Base-by-base conservation (phyloP, 1,139 yeast genomes). In the Saccharomycopsis hybrid region DNA sequence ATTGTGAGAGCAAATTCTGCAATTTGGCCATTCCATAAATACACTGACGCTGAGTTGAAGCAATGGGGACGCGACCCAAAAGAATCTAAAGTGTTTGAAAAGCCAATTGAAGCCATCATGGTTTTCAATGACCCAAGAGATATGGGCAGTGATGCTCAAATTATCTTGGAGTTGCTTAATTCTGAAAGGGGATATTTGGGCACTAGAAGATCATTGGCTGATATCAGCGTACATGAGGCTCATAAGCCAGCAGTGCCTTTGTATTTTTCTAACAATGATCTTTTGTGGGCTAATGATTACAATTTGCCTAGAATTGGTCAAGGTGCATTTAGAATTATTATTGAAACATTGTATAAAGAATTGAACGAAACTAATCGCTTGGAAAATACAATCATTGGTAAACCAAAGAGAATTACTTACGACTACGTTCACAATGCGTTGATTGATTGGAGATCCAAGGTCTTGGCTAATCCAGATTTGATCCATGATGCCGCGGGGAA, bases 41-140 rank as follows among this genome's bases (percentile, higher is more conserved):
- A 67, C 62, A 66, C 76, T 0, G 53, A 58, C 2, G 70, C 70
- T 4, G 82, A 84, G 52, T 60, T 84, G 11, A 63, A 65, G 13
- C 58, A 68, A 30, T 74, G 71, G 64, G 79, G 84, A 0, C 50
- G 61, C 33, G 60, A 60, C 33, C 62, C 63, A 4, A 41, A 50
- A 4, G 46, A 40, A 2, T 55, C 62, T 27, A 57, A 59, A 41
- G 54, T 63, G 18, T 50, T 53, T 32, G 65, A 65, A 2, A 69
- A 70, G 48, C 78, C 79, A 11, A 73, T 89, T 41, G 95, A 88
- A 57, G 94, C 94, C 0, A 73, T 92, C 1, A 68, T 92, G 56
- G 90, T 89, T 42, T 89, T 90, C 66, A 88, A 87, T 63, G 98
- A 92, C 65, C 88, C 97, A 1, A 72, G 95, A 52, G 97, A 92